phyloP scores from a whole-genome alignment of 2,329 filamentous ascomycete genomes.

The Nakataea oryzae region DNA sequence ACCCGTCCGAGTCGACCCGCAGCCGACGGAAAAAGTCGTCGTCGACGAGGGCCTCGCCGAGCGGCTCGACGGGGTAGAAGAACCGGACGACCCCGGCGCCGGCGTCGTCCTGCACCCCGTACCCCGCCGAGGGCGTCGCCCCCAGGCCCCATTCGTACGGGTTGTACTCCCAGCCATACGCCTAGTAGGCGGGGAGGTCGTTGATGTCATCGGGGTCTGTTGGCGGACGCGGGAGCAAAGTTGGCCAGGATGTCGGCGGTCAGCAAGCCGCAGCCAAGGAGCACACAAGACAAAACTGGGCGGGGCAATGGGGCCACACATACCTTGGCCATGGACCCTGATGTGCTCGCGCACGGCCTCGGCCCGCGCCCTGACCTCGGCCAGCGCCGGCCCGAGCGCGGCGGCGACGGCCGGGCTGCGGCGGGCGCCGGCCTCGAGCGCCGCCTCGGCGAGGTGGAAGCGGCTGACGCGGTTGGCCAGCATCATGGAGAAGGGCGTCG shows the following conservation, averaged over 20 bases:
- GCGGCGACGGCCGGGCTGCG: not conserved
- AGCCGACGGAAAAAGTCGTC: not conserved
- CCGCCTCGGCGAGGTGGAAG: slow-evolving; percentile 47
- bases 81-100: too few relatives aligned
- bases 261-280: not conserved
- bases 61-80: not conserved
- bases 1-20: not conserved
- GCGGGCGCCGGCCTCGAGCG: slow-evolving; percentile 33
- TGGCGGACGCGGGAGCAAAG: not conserved
- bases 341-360: slow-evolving; percentile 41
- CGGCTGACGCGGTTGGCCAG: slow-evolving; percentile 48
- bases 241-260: not conserved
- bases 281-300: too few relatives aligned
- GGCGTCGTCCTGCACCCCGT: not conserved
- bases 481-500: slow-evolving; percentile 63
- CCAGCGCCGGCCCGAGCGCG: slow-evolving; percentile 21
- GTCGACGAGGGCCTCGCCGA: not conserved
- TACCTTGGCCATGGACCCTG: not conserved
- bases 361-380: slow-evolving; percentile 28
- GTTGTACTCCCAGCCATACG: not conserved
- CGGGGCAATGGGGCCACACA: not conserved
- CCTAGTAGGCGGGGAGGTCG: not conserved
- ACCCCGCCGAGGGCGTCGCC: too few relatives aligned
- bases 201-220: not conserved
- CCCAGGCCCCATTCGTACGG: not conserved